Percentiles rank a stretch among this genome's conserved stretches.
phyloP scores from a whole-genome alignment of 257 asterid genomes.

The Solanum habrochaites region DNA sequence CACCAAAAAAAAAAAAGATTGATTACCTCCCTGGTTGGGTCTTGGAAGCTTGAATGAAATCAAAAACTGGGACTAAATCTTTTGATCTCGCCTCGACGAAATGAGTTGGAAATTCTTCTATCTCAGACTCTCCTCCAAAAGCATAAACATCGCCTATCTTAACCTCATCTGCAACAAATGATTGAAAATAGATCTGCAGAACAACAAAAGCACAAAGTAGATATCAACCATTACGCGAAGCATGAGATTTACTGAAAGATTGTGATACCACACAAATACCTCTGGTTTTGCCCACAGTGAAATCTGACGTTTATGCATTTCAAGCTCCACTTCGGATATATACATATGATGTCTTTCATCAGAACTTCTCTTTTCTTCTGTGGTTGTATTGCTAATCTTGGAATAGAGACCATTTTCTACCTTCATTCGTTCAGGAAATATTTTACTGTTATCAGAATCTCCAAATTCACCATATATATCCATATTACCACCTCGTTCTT shows the following conservation, averaged over 20 bases:
- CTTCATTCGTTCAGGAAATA: constrained; percentile 50
- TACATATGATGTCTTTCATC: constrained; percentile 61
- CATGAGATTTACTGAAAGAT: not conserved
- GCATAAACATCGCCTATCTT: constrained; percentile 18
- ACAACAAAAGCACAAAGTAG: constrained; percentile 4
- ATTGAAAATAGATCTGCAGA: constrained; percentile 57
- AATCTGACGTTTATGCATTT: constrained; percentile 55
- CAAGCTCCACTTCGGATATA: constrained; percentile 82
- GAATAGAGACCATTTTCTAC: constrained; percentile 16
- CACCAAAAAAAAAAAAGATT: not conserved
- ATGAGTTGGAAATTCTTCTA: constrained; percentile 50
- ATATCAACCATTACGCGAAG: not conserved
- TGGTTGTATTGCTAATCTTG: constrained; percentile 8
- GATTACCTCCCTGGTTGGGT: constrained; percentile 50
- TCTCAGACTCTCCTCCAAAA: constrained; percentile 62
- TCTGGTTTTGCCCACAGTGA: constrained; percentile 66
- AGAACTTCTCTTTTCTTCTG: constrained; percentile 12
- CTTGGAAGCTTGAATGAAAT: constrained; percentile 52
- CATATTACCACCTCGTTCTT: constrained; percentile 39
- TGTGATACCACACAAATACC: constrained; percentile 25
- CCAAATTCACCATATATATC: constrained; percentile 60
- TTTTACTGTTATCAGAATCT: constrained; percentile 45
- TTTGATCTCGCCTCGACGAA: constrained; percentile 63
- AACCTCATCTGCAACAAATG: constrained; percentile 31
- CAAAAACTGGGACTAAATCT: constrained; percentile 66